These are phyloP conservation scores for Clavispora asparagi DNA, from an alignment of 805 yeast species.

Conservation along the genomic window DNA sequence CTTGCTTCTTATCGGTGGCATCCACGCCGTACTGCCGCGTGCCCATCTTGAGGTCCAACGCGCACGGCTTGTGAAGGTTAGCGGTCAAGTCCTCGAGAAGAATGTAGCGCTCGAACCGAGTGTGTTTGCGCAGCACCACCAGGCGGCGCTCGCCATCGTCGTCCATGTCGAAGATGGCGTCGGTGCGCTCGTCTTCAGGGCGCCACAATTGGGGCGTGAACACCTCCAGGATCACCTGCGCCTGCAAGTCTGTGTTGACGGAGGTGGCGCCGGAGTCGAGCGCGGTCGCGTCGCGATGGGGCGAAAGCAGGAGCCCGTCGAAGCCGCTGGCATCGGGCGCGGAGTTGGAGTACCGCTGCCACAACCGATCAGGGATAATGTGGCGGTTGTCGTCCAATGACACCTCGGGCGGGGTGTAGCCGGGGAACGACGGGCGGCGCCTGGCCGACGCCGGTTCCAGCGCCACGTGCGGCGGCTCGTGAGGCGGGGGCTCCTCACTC, in stretches of 20 bases:
- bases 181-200: slow-evolving; percentile 30
- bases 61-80: slow-evolving; percentile 82
- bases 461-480: slow-evolving; percentile 3
- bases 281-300: neutral
- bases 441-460: slow-evolving; percentile 6
- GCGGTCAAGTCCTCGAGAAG: slow-evolving; percentile 85
- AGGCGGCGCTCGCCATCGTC: slow-evolving; percentile 17
- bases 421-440: slow-evolving; percentile 3
- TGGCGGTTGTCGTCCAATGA: slow-evolving; percentile 87
- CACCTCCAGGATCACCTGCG: slow-evolving; percentile 34
- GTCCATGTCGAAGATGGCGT: slow-evolving; percentile 43
- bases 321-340: slow-evolving; percentile 13
- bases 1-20: slow-evolving; percentile 64
- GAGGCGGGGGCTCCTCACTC: slow-evolving; percentile 18
- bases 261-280: slow-evolving; percentile 26
- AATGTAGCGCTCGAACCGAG: slow-evolving; percentile 74
- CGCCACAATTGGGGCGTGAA: slow-evolving; percentile 34
- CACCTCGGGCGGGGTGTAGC: slow-evolving; percentile 64
- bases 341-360: slow-evolving; percentile 52
- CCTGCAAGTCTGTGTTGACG: slow-evolving; percentile 35
- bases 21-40: slow-evolving; percentile 98
- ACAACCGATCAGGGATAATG: slow-evolving; percentile 77
- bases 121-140: slow-evolving; percentile 32
- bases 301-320: slow-evolving; percentile 4
- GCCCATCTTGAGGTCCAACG: slow-evolving; percentile 94